Evolutionary conservation across 495 filamentous ascomycete genomes (phyloP), one percentile per base, ranked within the genome.

Genomic region (Mycothermus thermophilus): DNA sequence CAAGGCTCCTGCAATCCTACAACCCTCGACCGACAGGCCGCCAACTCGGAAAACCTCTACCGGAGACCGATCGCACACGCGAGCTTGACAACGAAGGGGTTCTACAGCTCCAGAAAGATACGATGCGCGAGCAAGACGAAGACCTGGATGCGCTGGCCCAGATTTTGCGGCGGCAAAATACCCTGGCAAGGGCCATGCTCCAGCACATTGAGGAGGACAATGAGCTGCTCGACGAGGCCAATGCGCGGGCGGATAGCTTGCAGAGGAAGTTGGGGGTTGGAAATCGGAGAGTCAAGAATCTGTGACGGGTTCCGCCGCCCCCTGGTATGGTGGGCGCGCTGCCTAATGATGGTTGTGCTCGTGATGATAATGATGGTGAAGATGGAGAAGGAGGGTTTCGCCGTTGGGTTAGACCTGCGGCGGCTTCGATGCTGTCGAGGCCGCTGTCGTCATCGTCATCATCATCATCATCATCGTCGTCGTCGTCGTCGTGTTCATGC

Each of bases 81-180:
- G 86, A 93, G 60, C 59, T 90, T 37, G 90, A 94, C 51, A 99
- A 99, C 48, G 60, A 74, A 20, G 90, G 87, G 0, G 80, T 99
- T 26, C 41, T 95, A 51, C 77, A 86, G 65, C 54, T 96, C 50
- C 86, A 95, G 55, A 60, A 69, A 40, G 74, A 88, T 54, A 71
- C 79, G 52, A 92, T 96, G 75, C 37, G 70, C 25, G 76, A 87
- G 44, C 90, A 99, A 57, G 90, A 99, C 45, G 53, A 75, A 52
- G 76, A 79, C 42, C 75, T 96, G 21, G 71, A 80, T 40, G 71
- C 77, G 45, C 55, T 97, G 52, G 67, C 72, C 19, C 79, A 75
- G 59, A 77, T 85, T 43, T 79, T 96, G 31, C 53, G 72, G 38
- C 57, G 79, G 46, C 83, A 94, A 68, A 78, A 71, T n/a, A n/a